Evolutionary conservation across 1,139 yeast genomes (phyloP).

Genomic region (Groenewaldozyma auringiensis): DNA sequence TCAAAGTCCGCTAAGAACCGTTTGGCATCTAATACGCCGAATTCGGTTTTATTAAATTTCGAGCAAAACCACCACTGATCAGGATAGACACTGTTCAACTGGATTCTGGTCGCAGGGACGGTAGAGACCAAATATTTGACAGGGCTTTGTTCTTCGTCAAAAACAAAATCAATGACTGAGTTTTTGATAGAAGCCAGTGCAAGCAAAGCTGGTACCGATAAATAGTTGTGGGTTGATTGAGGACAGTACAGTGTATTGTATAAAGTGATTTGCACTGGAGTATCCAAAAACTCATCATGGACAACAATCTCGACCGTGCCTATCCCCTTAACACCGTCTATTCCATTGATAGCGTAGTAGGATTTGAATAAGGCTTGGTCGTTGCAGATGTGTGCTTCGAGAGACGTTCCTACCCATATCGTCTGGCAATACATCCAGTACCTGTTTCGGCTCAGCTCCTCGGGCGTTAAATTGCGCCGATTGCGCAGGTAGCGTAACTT

Average conservation of each 20-base stretch:
- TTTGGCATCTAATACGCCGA: neutral
- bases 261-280: neutral
- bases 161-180: neutral
- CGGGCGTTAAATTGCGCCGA: too few relatives aligned
- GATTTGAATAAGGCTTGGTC: neutral
- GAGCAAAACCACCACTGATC: neutral
- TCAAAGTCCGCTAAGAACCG: neutral
- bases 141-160: neutral
- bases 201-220: neutral
- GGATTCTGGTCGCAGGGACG: neutral
- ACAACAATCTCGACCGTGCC: neutral
- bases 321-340: neutral
- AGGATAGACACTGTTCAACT: neutral
- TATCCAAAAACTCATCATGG: neutral
- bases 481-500: too few relatives aligned
- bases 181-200: neutral
- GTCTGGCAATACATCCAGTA: too few relatives aligned
- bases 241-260: neutral
- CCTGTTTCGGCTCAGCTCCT: too few relatives aligned
- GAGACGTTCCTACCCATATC: neutral
- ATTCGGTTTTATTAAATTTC: neutral
- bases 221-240: neutral
- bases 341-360: neutral
- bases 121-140: neutral
- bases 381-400: neutral